Evolutionary conservation across 2,329 filamentous ascomycete genomes (phyloP).

Genomic region (Sporothrix pseudoabietina): DNA sequence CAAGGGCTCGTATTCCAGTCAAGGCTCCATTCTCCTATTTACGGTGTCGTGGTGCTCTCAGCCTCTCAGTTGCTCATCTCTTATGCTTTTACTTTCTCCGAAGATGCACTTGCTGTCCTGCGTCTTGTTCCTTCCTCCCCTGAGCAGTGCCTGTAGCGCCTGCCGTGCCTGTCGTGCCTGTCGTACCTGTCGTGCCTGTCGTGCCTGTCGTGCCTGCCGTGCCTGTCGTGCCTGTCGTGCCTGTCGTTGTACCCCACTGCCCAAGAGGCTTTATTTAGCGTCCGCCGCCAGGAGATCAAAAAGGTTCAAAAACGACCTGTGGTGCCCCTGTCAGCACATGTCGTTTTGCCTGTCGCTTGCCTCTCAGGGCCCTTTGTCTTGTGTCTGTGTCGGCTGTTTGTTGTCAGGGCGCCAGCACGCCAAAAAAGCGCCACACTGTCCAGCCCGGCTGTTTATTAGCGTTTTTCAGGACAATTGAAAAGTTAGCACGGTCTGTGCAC

Average conservation of each 20-base stretch:
- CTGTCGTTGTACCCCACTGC: neutral
- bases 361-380: too few relatives aligned
- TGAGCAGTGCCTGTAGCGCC: neutral
- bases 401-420: slow-evolving; percentile 3
- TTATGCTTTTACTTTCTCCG: neutral
- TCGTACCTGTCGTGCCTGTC: neutral
- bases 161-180: neutral
- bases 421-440: slow-evolving; percentile 17
- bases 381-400: neutral
- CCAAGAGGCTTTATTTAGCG: neutral
- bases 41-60: neutral
- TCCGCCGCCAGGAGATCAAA: slow-evolving; percentile 1
- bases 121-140: neutral
- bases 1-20: neutral
- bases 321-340: neutral
- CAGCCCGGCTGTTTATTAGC: neutral
- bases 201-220: neutral
- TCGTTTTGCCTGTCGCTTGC: neutral
- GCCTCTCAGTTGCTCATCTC: neutral
- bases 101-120: neutral
- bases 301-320: neutral
- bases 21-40: neutral
- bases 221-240: too few relatives aligned
- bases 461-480: too few relatives aligned
- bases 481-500: slow-evolving; percentile 22